Evolutionary conservation across 371 early-diverging fungal species (phyloP), one percentile per base, ranked within the genome.

Genomic region (Mucor circinelloides): DNA sequence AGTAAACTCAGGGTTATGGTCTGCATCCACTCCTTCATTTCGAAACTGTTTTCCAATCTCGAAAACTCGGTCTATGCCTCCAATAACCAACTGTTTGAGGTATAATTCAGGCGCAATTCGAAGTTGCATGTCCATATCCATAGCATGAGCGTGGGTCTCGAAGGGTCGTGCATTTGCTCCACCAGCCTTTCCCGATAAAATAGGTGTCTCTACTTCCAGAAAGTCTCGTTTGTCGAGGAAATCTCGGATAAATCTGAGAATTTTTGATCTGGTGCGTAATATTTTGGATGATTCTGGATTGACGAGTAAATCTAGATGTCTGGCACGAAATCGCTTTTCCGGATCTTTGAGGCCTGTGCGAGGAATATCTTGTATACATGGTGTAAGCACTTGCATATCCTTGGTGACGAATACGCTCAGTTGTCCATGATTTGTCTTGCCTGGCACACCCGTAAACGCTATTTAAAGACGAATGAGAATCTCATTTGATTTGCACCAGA

Each of bases 1-100:
- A 5, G 99, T 97, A 78, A 99, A 99, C 77, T 99, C 99, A 19
- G 99, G 99, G 70, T 98, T 99, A 69, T 99, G 99, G 38, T 95
- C 94, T 12, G 92, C 87, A 81, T 99, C 99, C 40, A 99, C 92
- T 6, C 97, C 97, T 80, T 99, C 99, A 73, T 99, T 99, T 61
- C 99, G 90, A 75, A 99, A 99, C 76, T 95, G 93, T 75, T 94
- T 94, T 40, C 99, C 99, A 54, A 99, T 88, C 79, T 99, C 99
- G 77, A 91, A 99, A 2, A 99, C 98, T 19, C 94, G 85, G 54
- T 97, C 94, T 13, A 97, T 69, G 10, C 99, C 99, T 42, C 99
- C 99, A 65, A 99, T 89, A 12, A 99, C 95, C 59, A 99, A 85
- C 84, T 93, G 91, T 85, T 99, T 99, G 23, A 99, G 83, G 72